phyloP scores from a whole-genome alignment of 345 rosid genomes.

The thale cress (Arabidopsis thaliana) region TAIR10.1 NC_003075.7:2472501-2473000 shows the following conservation, averaged over 20 bases:
- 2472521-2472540: conserved; percentile 18
- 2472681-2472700: conserved; percentile 48
- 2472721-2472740: conserved; percentile 27
- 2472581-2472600: conserved; percentile 93
- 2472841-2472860: conserved; percentile 75
- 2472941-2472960: conserved; percentile 90
- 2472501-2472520: conserved; percentile 1
- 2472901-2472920: conserved; percentile 56
- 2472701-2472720: neutral
- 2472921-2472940: conserved; percentile 73
- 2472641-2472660: conserved; percentile 77
- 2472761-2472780: conserved; percentile 72
- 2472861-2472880: conserved; percentile 74
- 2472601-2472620: conserved; percentile 91
- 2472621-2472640: conserved; percentile 94
- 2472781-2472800: conserved; percentile 88
- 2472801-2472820: conserved; percentile 72
- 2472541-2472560: neutral
- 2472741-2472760: conserved; percentile 20
- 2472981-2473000: conserved; percentile 68
- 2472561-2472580: conserved; percentile 54
- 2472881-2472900: conserved; percentile 65
- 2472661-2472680: conserved; percentile 91
- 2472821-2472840: conserved; percentile 97
- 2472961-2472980: conserved; percentile 96